Base-by-base conservation (phyloP, 768 basidiomycete species). In the Naganishia vishniacii region DNA sequence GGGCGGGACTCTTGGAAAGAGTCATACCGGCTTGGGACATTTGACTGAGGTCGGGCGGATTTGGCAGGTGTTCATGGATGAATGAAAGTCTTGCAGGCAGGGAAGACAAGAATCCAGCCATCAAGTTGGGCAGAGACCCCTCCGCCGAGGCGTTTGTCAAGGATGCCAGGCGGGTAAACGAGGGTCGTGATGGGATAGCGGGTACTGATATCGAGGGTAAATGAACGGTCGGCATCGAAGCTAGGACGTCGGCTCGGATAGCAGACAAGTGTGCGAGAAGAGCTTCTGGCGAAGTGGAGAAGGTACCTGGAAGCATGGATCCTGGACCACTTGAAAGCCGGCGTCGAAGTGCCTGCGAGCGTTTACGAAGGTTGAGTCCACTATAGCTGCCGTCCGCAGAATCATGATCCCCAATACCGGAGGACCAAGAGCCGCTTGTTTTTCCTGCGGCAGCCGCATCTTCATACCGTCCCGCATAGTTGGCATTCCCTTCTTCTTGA, bases 171-270 rank as follows among this genome's bases (percentile, higher is more conserved):
- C 69, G 37, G 58, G 67, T 28, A 29, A 41, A 49, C 45, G 67
- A 64, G 12, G 47, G 48, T 15, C 47, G 58, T 12, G 62, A 58
- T 11, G 53, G 53, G 8, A 56, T 56, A 13, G 32, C 32, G 9
- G 68, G 61, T 48, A 49, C 25, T 60, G 65, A 46, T 49, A 64
- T 25, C 18, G 61, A 62, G 25, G 60, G 44, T 26, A 51, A 48
- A 29, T 68, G 31, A 12, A 66, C 29, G 4, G 65, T 56, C 11
- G 72, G 71, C 6, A 74, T 68, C 20, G 70, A 69, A 2, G 68
- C 64, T 9, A 67, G 20, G 40, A 74, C 70, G 46, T 74, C 73
- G 58, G 72, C 70, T 26, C 70, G 51, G 7, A 74, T 66, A 2
- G 69, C 60, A 3, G 68, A 66, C 8, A 74, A 67, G 42, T 74